Percentiles rank a stretch among this genome's conserved stretches.
These are phyloP conservation scores for Xylaria bambusicola DNA, from an alignment of 495 filamentous ascomycete genomes.

Conservation along the genomic window DNA sequence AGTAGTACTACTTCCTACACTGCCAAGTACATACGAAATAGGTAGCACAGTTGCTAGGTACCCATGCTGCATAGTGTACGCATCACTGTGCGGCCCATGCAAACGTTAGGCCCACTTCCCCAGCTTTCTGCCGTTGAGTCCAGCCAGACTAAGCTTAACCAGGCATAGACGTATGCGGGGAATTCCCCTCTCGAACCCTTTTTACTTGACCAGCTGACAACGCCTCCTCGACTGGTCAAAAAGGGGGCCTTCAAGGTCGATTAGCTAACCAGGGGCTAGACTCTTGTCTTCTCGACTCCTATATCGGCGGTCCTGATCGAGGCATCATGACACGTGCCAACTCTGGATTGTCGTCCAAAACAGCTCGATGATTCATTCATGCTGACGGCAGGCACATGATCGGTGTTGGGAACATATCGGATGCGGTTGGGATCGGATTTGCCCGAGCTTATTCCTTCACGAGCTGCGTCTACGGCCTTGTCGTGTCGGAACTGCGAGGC, in stretches of 20 bases:
- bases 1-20: too few relatives aligned
- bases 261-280: conserved; percentile 3
- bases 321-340: conserved; percentile 7
- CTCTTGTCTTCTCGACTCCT: neutral
- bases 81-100: neutral
- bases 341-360: neutral
- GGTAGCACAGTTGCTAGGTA: too few relatives aligned
- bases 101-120: conserved; percentile 13
- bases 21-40: too few relatives aligned
- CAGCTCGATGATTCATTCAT: conserved; percentile 2
- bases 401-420: neutral
- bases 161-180: conserved; percentile 9
- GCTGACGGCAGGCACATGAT: conserved; percentile 6
- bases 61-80: neutral
- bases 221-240: neutral
- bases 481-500: neutral
- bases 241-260: neutral
- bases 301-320: conserved; percentile 2
- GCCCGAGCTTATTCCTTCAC: neutral
- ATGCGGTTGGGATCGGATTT: neutral
- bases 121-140: conserved; percentile 1
- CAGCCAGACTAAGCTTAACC: conserved; percentile 1
- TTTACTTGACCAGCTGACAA: neutral
- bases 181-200: conserved; percentile 1
- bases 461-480: neutral